Evolutionary conservation across 75 land plant genomes (phyloP), one percentile per base, ranked within the genome.

Genomic region (Gnetum montanum): DNA sequence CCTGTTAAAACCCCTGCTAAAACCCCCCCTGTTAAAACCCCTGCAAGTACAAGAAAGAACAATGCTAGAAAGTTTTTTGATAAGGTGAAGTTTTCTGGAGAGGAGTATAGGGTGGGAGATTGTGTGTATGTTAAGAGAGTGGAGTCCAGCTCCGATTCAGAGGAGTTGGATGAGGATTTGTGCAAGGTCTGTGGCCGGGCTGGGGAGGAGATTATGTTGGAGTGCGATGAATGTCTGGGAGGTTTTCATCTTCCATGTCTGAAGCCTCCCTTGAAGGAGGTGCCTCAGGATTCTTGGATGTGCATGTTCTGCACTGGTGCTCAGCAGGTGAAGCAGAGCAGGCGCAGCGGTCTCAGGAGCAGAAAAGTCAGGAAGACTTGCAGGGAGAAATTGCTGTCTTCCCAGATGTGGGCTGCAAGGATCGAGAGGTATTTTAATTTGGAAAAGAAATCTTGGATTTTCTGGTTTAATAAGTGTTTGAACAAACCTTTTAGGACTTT

Each of bases 231-330:
- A 31, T 95, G 97, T 46, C 44, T 92, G 57, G 75, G 83, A 30
- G 99, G 99, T 24, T 86, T 80, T 59, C 99, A 95, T 65, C 59
- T 90, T 55, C 73, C 61, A 13, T 95, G 99, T 63, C 34, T 86
- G 60, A 69, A 70, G 36, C 99, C 99, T 6, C 96, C 92, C 0
- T 47, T 95, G 66, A 75, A 77, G 66, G 72, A 73, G 68, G 88
- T 95, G 38, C 99, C 97, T 0, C 79, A 90, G 46, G 99, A 96
- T 11, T 85, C 81, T 38, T 95, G 99, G 99, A 29, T 73, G 6
- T 95, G 99, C 50, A 31, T 43, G 23, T 72, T 61, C 30, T 95
- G 99, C 49, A 77, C 68, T 54, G 83, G 66, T 0, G 18, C 23
- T 38, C 70, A 76, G 50, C 10, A 28, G 57, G 86, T 82, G 35